A percentile compares a stretch with the other conserved stretches of the same genome.
Conservation (phyloP, 441 rosid species). For the Biscutella auriculata region DNA sequence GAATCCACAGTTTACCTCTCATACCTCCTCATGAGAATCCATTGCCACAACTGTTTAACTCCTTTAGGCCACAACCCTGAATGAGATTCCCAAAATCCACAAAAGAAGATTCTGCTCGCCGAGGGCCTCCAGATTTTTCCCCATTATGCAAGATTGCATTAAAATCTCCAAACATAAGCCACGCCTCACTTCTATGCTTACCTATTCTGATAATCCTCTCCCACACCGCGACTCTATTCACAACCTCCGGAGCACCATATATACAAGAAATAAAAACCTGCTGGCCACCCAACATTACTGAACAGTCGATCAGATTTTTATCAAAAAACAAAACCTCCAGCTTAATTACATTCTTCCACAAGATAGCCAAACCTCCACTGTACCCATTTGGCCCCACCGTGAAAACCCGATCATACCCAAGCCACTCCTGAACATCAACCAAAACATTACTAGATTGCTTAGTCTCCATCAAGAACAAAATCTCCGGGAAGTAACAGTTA, state of each 20-base stretch:
- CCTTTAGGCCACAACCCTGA: not conserved
- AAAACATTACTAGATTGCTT: too few species aligned
- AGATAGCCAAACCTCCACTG: too few species aligned
- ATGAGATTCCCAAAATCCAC: not conserved
- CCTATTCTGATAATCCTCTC: not conserved
- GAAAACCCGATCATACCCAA: not conserved
- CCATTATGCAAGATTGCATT: not conserved
- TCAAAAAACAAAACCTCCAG: not conserved
- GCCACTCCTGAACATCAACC: too few species aligned
- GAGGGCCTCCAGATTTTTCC: not conserved
- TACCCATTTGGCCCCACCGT: too few species aligned
- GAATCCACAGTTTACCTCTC: not conserved
- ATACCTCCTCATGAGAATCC: not conserved
- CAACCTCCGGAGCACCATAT: not conserved
- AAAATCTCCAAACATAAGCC: not conserved
- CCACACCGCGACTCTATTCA: too few species aligned
- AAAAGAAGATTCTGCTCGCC: not conserved
- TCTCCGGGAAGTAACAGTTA: not conserved
- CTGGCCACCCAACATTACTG: not conserved
- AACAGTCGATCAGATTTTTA: not conserved
- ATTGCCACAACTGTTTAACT: not conserved
- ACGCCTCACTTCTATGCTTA: not conserved
- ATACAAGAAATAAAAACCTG: not conserved
- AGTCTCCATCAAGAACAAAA: too few species aligned
- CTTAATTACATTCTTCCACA: too few species aligned